These are phyloP conservation scores for Boletus sp. DNA, from an alignment of 1,284 basidiomycete species.

Conservation along the genomic window DNA sequence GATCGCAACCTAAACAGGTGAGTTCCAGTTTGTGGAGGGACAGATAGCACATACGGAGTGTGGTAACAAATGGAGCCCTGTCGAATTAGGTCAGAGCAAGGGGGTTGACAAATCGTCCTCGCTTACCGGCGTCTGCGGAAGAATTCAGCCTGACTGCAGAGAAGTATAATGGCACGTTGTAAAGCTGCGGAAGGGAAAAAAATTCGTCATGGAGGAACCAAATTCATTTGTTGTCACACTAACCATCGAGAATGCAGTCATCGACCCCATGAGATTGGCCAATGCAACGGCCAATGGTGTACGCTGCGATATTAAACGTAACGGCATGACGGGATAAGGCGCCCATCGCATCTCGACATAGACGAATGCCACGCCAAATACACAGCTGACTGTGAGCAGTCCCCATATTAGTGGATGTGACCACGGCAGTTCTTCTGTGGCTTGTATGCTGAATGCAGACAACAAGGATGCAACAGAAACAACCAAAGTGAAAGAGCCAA, in stretches of 20 bases:
- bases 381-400: slow-evolving; percentile 53
- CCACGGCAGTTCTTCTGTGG: slow-evolving; percentile 79
- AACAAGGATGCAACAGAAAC: slow-evolving; percentile 69
- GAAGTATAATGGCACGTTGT: slow-evolving; percentile 86
- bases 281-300: slow-evolving; percentile 79
- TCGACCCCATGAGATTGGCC: slow-evolving; percentile 73
- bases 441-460: slow-evolving; percentile 75
- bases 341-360: slow-evolving; percentile 72
- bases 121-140: slow-evolving; percentile 66
- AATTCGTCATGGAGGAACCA: background rate
- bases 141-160: slow-evolving; percentile 77
- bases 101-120: slow-evolving; percentile 1
- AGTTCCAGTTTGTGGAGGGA: background rate
- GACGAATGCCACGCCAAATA: slow-evolving; percentile 60
- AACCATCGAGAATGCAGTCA: slow-evolving; percentile 78
- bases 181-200: slow-evolving; percentile 50
- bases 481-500: slow-evolving; percentile 79
- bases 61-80: slow-evolving; percentile 78
- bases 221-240: slow-evolving; percentile 27
- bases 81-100: background rate
- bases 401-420: slow-evolving; percentile 64
- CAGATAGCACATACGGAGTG: slow-evolving; percentile 62
- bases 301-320: slow-evolving; percentile 67
- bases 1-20: slow-evolving; percentile 55
- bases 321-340: slow-evolving; percentile 80